phyloP scores from a whole-genome alignment of 2,329 filamentous ascomycete species.

The Macroventuria anomochaeta region DNA sequence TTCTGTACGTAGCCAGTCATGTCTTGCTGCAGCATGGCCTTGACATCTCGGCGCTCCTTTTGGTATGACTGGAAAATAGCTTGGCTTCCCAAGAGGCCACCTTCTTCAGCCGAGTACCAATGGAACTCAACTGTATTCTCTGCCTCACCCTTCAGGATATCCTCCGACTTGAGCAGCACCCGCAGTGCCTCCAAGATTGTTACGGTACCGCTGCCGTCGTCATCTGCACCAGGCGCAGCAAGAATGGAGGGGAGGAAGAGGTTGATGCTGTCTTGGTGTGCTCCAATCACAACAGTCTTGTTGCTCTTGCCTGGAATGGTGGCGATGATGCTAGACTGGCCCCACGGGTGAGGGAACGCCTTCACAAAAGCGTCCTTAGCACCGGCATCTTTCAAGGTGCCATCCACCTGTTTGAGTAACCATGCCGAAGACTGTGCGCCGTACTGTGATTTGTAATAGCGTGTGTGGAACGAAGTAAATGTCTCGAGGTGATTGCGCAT shows the following conservation, averaged over 20 bases:
- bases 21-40: slow-evolving; percentile 97
- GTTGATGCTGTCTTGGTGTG: slow-evolving; percentile 85
- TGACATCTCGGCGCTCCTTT: slow-evolving; percentile 74
- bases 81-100: slow-evolving; percentile 84
- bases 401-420: slow-evolving; percentile 77
- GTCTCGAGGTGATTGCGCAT: slow-evolving; percentile 81
- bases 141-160: slow-evolving; percentile 73
- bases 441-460: slow-evolving; percentile 80
- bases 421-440: slow-evolving; percentile 87
- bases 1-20: slow-evolving; percentile 86
- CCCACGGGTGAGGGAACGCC: slow-evolving; percentile 83
- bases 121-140: slow-evolving; percentile 94
- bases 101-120: slow-evolving; percentile 93
- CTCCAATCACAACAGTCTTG: slow-evolving; percentile 85
- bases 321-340: slow-evolving; percentile 88
- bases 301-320: slow-evolving; percentile 86
- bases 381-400: slow-evolving; percentile 73
- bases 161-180: slow-evolving; percentile 75
- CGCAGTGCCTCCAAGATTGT: slow-evolving; percentile 93
- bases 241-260: slow-evolving; percentile 84
- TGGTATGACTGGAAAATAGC: slow-evolving; percentile 87
- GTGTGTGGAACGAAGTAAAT: slow-evolving; percentile 79
- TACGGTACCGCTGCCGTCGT: slow-evolving; percentile 90
- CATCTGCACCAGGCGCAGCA: slow-evolving; percentile 89
- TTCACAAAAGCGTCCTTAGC: slow-evolving; percentile 73